A percentile compares a stretch with the other conserved stretches of the same genome.
Evolutionary conservation across 768 basidiomycete species (phyloP).

Genomic region (Auricularia sp.): DNA sequence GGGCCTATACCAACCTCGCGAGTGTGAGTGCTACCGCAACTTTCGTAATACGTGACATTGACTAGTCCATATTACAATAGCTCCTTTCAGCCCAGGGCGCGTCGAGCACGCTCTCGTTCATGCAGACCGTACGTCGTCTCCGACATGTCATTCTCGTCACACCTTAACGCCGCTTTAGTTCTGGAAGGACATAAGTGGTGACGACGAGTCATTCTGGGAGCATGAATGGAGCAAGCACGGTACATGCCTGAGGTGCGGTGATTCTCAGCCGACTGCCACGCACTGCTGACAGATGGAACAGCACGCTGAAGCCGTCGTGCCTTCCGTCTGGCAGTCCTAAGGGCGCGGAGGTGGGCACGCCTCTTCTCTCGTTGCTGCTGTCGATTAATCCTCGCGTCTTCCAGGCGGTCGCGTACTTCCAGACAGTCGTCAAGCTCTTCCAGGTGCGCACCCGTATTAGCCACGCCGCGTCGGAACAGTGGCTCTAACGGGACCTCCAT

Average conservation of each 20-base stretch:
- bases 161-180: constrained; percentile 27
- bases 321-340: constrained; percentile 46
- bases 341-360: constrained; percentile 46
- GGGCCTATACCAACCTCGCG: constrained; percentile 35
- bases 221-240: constrained; percentile 69
- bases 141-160: background rate
- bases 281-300: constrained; percentile 13
- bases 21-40: constrained; percentile 19
- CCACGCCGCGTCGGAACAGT: background rate
- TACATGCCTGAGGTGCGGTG: constrained; percentile 31
- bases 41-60: background rate
- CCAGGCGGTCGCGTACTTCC: constrained; percentile 60
- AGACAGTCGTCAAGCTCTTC: constrained; percentile 46
- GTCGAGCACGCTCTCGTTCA: constrained; percentile 45
- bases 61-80: constrained; percentile 21
- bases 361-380: background rate
- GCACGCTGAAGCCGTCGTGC: constrained; percentile 50
- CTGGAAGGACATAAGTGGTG: constrained; percentile 53
- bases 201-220: constrained; percentile 61
- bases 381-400: background rate
- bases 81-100: constrained; percentile 49
- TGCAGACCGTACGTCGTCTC: constrained; percentile 25
- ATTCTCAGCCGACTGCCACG: background rate
- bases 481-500: constrained; percentile 2
- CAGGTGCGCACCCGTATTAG: constrained; percentile 22